phyloP scores from a whole-genome alignment of 148 eudicot genomes.

The Spergularia bocconei region DNA sequence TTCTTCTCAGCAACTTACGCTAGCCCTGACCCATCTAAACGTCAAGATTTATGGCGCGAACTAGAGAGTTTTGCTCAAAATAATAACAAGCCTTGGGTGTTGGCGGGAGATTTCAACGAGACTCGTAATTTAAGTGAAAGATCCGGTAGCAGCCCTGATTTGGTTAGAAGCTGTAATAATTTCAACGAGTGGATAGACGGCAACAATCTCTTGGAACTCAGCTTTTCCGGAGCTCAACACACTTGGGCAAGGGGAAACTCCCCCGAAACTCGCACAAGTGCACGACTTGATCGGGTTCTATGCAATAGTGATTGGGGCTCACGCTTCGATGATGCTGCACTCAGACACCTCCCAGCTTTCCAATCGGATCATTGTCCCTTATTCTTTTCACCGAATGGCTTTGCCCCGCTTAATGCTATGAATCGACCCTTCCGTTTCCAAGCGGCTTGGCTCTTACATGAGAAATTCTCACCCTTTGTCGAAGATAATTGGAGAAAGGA shows the following conservation, averaged over 20 bases:
- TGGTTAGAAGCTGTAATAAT: not conserved
- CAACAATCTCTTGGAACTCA: not conserved
- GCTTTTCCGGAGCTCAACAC: not conserved
- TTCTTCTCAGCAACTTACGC: not conserved
- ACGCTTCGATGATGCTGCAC: not conserved
- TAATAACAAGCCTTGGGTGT: not conserved
- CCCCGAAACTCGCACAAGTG: not conserved
- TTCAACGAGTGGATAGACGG: conserved; percentile 6
- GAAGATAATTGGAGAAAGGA: not conserved
- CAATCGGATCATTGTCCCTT: conserved; percentile 13
- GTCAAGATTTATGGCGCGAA: not conserved
- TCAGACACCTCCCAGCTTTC: not conserved
- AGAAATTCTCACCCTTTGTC: not conserved
- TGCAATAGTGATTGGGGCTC: not conserved
- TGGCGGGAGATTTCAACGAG: conserved; percentile 4
- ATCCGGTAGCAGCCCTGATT: not conserved
- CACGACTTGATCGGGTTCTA: not conserved
- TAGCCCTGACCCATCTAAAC: not conserved
- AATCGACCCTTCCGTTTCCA: not conserved
- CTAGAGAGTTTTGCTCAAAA: not conserved
- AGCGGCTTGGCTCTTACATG: not conserved
- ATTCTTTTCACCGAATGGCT: not conserved
- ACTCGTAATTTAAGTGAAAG: not conserved
- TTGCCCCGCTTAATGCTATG: not conserved
- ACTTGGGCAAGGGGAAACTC: not conserved